Evolutionary conservation across 345 rosid species (phyloP), one percentile per base, ranked within the genome.

Genomic region (Conringia planisiliqua): DNA sequence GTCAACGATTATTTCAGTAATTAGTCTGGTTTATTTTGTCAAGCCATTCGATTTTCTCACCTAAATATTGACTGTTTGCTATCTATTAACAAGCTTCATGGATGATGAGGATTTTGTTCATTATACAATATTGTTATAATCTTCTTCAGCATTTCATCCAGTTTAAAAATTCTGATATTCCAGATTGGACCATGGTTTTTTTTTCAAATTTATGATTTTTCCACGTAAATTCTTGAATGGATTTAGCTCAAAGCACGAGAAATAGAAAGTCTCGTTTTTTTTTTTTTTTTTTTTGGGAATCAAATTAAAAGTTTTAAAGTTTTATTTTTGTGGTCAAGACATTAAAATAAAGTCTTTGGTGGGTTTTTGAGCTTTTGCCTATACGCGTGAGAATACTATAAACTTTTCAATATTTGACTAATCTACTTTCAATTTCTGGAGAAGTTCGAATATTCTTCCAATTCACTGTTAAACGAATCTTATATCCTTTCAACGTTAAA

Each of bases 321-420:
- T 32, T 36, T 4, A 12, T 38, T 57, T 58, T 17, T 51, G 11
- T 67, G 61, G 38, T 68, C 62, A 68, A 39, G 3, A n/a, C 5
- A n/a, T 59, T 39, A 36, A 38, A 12, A 26, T n/a, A 52, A 48
- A 50, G 32, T 12, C 32, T 32, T 48, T 33, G 44, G 10, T 66
- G 44, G 58, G 8, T 48, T 1, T 1, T 20, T 38, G 47, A 60
- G 65, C 65, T 36, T 11, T 60, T 60, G 32, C 14, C 6, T 64
- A 13, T 32, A 48, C 70, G 70, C 70, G 58, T 66, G 32, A 12
- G 58, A 52, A 32, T 48, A 22, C 6, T 54, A 52, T 52, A 52
- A 68, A 52, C 27, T 68, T 68, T 38, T 20, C 38, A 67, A 14
- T 10, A 22, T 40, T 54, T 54, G 72, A 52, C 72, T 17, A 38